A percentile compares a stretch with the other conserved stretches of the same genome.
Evolutionary conservation across 2,329 filamentous ascomycete species (phyloP).

Genomic region (Laburnicola sp.): DNA sequence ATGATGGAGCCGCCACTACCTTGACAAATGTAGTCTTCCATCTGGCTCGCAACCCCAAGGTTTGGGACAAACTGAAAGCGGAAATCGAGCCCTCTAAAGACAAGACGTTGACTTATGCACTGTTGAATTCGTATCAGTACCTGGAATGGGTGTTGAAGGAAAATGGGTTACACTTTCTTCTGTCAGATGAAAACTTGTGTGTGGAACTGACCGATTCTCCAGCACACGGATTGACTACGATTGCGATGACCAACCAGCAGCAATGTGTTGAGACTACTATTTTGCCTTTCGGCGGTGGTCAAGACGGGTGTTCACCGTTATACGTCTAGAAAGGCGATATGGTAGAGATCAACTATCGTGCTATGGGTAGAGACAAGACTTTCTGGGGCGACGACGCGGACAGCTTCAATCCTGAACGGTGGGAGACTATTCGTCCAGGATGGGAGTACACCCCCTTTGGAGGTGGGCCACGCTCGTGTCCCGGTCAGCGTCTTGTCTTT

Average conservation of each 20-base stretch:
- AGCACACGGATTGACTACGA: slow-evolving; percentile 11
- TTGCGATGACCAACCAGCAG: slow-evolving; percentile 11
- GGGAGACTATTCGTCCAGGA: slow-evolving; percentile 11
- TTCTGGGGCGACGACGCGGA: slow-evolving; percentile 22
- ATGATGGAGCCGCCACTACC: slow-evolving; percentile 18
- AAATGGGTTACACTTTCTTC: slow-evolving; percentile 6
- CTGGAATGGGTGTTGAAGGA: slow-evolving; percentile 20
- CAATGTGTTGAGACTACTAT: slow-evolving; percentile 11
- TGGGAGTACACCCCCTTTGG: slow-evolving; percentile 22
- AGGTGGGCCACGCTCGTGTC: slow-evolving; percentile 16
- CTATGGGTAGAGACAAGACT: slow-evolving; percentile 8
- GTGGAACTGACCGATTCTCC: not conserved
- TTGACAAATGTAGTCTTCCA: slow-evolving; percentile 24
- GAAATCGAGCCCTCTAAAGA: slow-evolving; percentile 14
- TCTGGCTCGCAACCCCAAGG: slow-evolving; percentile 6
- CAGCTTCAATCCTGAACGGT: slow-evolving; percentile 19
- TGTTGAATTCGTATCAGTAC: slow-evolving; percentile 20
- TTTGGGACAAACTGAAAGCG: slow-evolving; percentile 17
- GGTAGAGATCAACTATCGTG: slow-evolving; percentile 14
- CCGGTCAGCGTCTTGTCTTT: slow-evolving; percentile 13
- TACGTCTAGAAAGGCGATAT: slow-evolving; percentile 17
- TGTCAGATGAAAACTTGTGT: not conserved
- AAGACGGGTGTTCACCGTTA: slow-evolving; percentile 5
- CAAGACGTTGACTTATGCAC: not conserved
- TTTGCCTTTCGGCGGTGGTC: slow-evolving; percentile 17